Percentiles rank a stretch among this genome's conserved stretches.
Conservation (phyloP, 2,329 filamentous ascomycete species). For the Furcasterigmium sp. region DNA sequence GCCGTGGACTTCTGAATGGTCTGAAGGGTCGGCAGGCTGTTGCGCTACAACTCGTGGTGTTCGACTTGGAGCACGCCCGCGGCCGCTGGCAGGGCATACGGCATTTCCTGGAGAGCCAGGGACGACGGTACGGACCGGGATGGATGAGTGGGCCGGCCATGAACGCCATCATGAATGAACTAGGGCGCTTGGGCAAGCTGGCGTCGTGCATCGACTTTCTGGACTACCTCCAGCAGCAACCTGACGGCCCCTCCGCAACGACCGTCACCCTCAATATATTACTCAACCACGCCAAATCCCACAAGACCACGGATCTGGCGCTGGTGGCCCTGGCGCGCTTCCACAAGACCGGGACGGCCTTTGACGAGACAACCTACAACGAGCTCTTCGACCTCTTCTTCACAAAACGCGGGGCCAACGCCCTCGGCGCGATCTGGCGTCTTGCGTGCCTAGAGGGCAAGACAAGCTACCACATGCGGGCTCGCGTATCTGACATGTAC, state of each 20-base stretch:
- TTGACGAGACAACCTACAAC: conserved; percentile 26
- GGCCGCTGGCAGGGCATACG: conserved; percentile 30
- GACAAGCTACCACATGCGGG: conserved; percentile 21
- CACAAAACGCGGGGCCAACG: conserved; percentile 21
- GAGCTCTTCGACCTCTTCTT: conserved; percentile 32
- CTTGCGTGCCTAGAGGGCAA: conserved; percentile 20
- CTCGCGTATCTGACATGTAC: conserved; percentile 10
- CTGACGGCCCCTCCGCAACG: conserved; percentile 1
- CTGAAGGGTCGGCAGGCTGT: conserved; percentile 28
- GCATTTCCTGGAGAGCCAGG: conserved; percentile 33
- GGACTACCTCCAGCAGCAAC: conserved; percentile 14
- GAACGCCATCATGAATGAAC: conserved; percentile 34
- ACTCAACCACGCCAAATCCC: conserved; percentile 22
- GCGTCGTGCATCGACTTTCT: conserved; percentile 18
- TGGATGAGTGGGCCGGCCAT: conserved; percentile 35
- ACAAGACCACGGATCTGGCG: conserved; percentile 23
- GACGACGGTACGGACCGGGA: conserved; percentile 35
- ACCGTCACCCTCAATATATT: conserved; percentile 30
- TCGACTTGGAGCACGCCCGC: conserved; percentile 31
- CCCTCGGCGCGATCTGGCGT: conserved; percentile 25
- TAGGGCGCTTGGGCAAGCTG: conserved; percentile 32
- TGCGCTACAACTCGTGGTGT: conserved; percentile 34
- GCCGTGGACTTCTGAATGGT: conserved; percentile 34
- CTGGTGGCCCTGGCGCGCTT: conserved; percentile 22
- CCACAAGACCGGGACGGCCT: conserved; percentile 13